These are phyloP conservation scores for Harringtonia aguacate DNA, from an alignment of 2,329 filamentous ascomycete species.

Conservation along the genomic window DNA sequence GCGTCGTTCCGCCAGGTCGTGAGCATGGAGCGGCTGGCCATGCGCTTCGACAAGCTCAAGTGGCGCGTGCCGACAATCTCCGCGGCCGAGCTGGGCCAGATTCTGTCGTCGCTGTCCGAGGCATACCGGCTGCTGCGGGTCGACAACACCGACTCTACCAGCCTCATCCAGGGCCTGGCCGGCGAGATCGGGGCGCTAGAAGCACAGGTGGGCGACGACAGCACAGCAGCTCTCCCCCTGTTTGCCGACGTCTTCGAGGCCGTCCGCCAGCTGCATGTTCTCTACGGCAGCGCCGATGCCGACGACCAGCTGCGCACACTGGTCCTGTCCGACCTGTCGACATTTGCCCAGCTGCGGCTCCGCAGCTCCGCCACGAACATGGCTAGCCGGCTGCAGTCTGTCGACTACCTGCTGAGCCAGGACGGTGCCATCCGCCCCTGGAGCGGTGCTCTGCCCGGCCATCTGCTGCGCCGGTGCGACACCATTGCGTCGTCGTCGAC, in stretches of 20 bases:
- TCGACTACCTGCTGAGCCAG: constrained; percentile 32
- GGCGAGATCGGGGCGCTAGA: constrained; percentile 43
- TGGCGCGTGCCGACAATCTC: constrained; percentile 43
- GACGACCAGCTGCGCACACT: constrained; percentile 12
- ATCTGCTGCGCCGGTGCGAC: constrained; percentile 45
- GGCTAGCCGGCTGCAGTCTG: constrained; percentile 31
- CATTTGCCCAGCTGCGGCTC: constrained; percentile 31
- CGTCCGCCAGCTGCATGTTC: constrained; percentile 39
- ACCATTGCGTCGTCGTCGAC: constrained; percentile 38
- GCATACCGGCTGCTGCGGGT: constrained; percentile 46
- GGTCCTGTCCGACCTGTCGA: constrained; percentile 36
- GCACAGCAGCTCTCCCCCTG: constrained; percentile 42
- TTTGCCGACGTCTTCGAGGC: constrained; percentile 45
- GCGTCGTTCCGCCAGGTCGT: constrained; percentile 33
- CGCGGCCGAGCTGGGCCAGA: constrained; percentile 38
- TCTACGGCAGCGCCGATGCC: constrained; percentile 21
- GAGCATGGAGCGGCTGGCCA: constrained; percentile 44
- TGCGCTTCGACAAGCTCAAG: constrained; percentile 48
- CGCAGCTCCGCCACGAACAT: constrained; percentile 24
- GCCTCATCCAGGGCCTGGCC: constrained; percentile 37
- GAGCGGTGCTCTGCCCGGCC: constrained; percentile 34
- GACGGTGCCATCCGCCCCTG: constrained; percentile 29
- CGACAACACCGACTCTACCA: constrained; percentile 28
- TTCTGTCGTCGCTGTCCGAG: constrained; percentile 42
- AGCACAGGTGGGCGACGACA: constrained; percentile 28